Evolutionary conservation across 73 alveolate species (phyloP), one percentile per base, ranked within the genome.

Genomic region (Paramecium biaurelia): DNA sequence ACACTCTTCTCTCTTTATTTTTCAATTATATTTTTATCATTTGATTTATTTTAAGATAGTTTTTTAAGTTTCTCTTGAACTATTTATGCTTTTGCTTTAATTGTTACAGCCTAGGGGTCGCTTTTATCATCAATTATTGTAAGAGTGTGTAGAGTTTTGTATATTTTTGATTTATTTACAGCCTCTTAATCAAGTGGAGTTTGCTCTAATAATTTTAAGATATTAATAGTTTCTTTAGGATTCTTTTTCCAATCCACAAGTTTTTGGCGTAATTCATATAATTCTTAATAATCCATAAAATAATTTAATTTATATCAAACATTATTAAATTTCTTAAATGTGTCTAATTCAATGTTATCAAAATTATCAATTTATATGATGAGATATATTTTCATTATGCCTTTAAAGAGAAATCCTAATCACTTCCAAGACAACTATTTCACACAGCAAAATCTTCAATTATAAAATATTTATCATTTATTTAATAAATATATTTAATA

Each of bases 261-360:
- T 45, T 79, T 79, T 26, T 43, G 43, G 42, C 90, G 90, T 7
- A 43, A 42, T 79, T 79, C 90, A 79, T 79, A 79, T 23, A 79
- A 24, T 45, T 79, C 70, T 24, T 79, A 23, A 79, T 41, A 79
- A 79, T 79, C 72, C 90, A 79, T 79, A 79, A 63, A 53, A 63
- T 63, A 63, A 63, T 63, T 63, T 30, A 63, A 63, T 63, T 63
- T 63, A 63, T 63, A 30, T 30, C 47, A 63, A 63, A 63, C 14
- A 32, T 41, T 53, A 18, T 53, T 53, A 53, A 53, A 15, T 15
- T 53, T 53, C 68, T n/a, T 53, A 53, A 53, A 53, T 53, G 68
- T 15, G 68, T 53, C 23, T 53, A n/a, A 53, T 53, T 15, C 1
- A 53, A 53, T 53, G 26, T 47, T 15, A 47, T 47, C 23, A 47